Conservation (phyloP, 2,329 filamentous ascomycete species). For the Bipolaris sorokiniana region DNA sequence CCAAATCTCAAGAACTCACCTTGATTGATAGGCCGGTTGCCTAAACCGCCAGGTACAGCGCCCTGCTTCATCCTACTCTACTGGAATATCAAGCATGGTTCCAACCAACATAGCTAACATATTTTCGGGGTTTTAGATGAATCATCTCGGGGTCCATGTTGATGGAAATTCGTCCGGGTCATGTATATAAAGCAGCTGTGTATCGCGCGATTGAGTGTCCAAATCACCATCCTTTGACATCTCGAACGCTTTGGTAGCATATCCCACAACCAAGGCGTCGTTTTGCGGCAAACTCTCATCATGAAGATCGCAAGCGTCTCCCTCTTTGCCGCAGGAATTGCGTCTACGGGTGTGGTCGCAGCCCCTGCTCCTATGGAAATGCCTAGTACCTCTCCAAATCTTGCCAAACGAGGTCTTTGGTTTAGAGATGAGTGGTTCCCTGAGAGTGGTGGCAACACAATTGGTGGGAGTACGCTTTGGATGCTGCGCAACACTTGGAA, state of each 20-base stretch:
- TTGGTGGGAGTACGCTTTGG: neutral
- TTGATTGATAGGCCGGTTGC: too few species aligned
- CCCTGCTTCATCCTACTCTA: too few species aligned
- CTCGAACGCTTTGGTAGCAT: neutral
- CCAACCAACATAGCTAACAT: too few species aligned
- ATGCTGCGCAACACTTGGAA: neutral
- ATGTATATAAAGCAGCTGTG: too few species aligned
- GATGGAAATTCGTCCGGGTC: too few species aligned
- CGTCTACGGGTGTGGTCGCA: neutral
- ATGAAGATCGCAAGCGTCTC: neutral
- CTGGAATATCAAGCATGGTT: too few species aligned
- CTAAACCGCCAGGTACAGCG: too few species aligned
- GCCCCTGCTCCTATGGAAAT: neutral
- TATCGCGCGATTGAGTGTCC: too few species aligned
- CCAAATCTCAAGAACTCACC: neutral
- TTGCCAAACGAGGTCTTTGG: neutral
- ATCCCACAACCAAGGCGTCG: neutral
- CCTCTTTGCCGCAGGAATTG: neutral
- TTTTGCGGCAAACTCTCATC: neutral
- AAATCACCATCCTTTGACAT: neutral
- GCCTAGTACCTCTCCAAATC: neutral
- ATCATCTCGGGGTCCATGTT: too few species aligned
- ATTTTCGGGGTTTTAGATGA: too few species aligned
- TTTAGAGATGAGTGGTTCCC: neutral
- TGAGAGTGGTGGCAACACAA: neutral